Evolutionary conservation across 1,284 basidiomycete species (phyloP), one percentile per base, ranked within the genome.

Genomic region (Naganishia albida): DNA sequence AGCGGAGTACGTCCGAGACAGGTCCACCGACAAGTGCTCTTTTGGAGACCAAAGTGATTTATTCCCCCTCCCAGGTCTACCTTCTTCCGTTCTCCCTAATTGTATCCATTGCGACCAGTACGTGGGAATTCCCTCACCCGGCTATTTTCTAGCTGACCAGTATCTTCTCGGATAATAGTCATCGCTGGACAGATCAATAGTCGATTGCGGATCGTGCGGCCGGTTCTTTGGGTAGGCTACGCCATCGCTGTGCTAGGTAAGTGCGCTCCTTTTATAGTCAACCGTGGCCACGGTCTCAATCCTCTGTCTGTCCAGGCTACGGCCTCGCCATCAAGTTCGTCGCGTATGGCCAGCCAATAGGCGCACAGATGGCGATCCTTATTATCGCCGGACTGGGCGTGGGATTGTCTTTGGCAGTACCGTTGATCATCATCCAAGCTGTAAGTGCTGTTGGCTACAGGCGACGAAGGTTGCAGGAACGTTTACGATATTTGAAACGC

Each of bases 171-270:
- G n/a, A 13, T 34, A n/a, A 71, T 59, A 60, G 62, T 70, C 26
- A 30, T 68, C 67, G 75, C 74, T 18, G 76, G 76, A 2, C 70
- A 74, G 48, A 71, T 76, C 60, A 75, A 72, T 39, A 69, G 73
- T 3, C 68, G 72, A 3, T 53, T 75, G n/a, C 71, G 71, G 8
- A 77, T 76, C 56, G 69, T 76, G 30, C 70, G 76, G 13, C 76
- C 76, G 7, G 68, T 75, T 39, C 69, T 70, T 12, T 78, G 76
- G 76, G 44, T 67, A 1, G 76, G 76, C 1, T 77, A 74, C 65
- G 68, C 56, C 6, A 28, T 75, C 28, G 66, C 71, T 18, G 68
- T 71, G 1, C 38, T 76, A 7, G 73, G 74, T 60, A 26, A 23
- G 57, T 25, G 7, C n/a, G 30, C 1, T 34, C 10, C 4, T 34